Conservation (phyloP, 345 rosid species). For the Punica granatum region DNA sequence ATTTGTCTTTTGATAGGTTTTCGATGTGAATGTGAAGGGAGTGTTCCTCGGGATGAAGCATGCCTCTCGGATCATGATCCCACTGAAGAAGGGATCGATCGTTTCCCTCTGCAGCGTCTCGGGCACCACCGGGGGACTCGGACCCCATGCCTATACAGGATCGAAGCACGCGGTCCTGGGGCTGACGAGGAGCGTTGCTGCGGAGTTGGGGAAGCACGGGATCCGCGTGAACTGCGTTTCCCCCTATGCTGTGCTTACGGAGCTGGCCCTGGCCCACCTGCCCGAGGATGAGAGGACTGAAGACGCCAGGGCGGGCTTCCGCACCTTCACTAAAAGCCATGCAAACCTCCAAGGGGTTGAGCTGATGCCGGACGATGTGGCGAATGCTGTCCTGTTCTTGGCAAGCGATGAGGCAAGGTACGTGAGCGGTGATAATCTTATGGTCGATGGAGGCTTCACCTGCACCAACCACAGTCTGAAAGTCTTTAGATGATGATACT, state of each 20-base stretch:
- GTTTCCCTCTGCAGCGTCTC: slow-evolving; percentile 55
- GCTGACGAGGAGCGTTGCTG: slow-evolving; percentile 68
- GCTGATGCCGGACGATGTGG: slow-evolving; percentile 61
- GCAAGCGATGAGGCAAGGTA: slow-evolving; percentile 82
- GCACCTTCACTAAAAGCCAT: slow-evolving; percentile 31
- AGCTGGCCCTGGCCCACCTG: slow-evolving; percentile 64
- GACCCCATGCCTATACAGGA: slow-evolving; percentile 75
- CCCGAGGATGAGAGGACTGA: slow-evolving; percentile 69
- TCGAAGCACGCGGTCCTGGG: slow-evolving; percentile 90
- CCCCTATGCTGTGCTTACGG: slow-evolving; percentile 64
- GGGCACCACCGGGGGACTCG: slow-evolving; percentile 52
- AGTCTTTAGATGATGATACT: slow-evolving; percentile 49
- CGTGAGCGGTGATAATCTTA: slow-evolving; percentile 74
- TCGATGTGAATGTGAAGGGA: slow-evolving; percentile 80
- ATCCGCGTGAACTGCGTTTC: slow-evolving; percentile 94
- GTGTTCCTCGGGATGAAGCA: slow-evolving; percentile 83
- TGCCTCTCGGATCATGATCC: slow-evolving; percentile 80
- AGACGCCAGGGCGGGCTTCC: slow-evolving; percentile 44
- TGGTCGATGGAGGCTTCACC: slow-evolving; percentile 91
- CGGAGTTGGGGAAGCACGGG: slow-evolving; percentile 84
- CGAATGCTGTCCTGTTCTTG: slow-evolving; percentile 71
- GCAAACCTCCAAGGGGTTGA: slow-evolving; percentile 84
- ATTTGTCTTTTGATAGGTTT: slow-evolving; percentile 16
- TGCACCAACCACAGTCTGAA: slow-evolving; percentile 47
- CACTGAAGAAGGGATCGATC: slow-evolving; percentile 49